Conservation (phyloP, 192 early-diverging fungal genomes). For the Umbelopsis vinacea region DNA sequence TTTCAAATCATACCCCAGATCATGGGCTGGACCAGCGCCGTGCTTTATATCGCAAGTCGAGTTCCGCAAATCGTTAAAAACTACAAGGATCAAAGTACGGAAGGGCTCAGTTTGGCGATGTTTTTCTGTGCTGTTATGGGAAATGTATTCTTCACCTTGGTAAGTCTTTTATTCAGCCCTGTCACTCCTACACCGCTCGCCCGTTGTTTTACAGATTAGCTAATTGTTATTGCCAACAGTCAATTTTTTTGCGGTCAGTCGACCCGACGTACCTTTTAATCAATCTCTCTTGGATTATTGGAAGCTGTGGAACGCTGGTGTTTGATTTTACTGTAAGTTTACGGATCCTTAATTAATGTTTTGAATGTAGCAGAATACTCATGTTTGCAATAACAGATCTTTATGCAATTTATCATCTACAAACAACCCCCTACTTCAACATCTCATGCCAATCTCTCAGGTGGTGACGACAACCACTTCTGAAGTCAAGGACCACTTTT, state of each 20-base stretch:
- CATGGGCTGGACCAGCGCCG: constrained; percentile 75
- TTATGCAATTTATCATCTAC: constrained; percentile 73
- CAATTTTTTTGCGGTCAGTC: constrained; percentile 78
- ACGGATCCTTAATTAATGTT: background rate
- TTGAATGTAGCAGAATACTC: background rate
- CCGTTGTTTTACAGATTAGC: background rate
- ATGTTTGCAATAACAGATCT: constrained; percentile 48
- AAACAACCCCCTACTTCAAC: background rate
- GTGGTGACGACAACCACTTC: background rate
- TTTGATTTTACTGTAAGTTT: constrained; percentile 74
- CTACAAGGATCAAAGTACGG: constrained; percentile 67
- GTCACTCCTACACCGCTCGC: background rate
- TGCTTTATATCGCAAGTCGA: constrained; percentile 72
- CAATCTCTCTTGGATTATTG: constrained; percentile 80
- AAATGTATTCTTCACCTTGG: constrained; percentile 63
- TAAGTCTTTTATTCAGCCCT: constrained; percentile 23
- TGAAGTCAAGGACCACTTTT: background rate
- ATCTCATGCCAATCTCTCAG: background rate
- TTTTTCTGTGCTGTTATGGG: constrained; percentile 84
- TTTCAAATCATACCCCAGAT: constrained; percentile 57
- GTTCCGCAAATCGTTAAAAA: constrained; percentile 88
- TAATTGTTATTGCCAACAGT: constrained; percentile 39
- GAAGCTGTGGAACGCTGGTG: constrained; percentile 71
- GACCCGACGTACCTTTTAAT: constrained; percentile 66
- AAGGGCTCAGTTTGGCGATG: constrained; percentile 83